A percentile compares a stretch with the other conserved stretches of the same genome.
phyloP scores from a whole-genome alignment of 495 filamentous ascomycete genomes.

The Neurospora sp. region DNA sequence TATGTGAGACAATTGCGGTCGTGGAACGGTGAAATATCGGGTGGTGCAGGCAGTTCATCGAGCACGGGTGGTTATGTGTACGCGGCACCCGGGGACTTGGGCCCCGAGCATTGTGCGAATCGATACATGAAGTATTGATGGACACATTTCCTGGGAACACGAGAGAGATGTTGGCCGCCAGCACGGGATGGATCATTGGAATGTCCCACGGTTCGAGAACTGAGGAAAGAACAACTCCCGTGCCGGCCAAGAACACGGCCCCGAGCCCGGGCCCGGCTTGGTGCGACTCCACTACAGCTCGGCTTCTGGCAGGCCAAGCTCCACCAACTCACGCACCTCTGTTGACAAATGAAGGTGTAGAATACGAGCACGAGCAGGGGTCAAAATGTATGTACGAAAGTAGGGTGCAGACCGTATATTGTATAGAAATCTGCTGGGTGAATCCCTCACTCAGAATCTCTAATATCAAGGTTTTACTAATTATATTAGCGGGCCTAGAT shows the following conservation, averaged over 20 bases:
- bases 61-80: background rate
- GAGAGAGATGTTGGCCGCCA: background rate
- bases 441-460: too few species aligned
- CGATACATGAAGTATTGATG: background rate
- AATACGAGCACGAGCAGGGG: too few species aligned
- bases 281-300: background rate
- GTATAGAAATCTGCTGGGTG: too few species aligned
- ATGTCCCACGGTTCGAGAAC: background rate
- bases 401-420: too few species aligned
- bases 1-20: background rate
- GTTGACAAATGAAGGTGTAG: background rate
- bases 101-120: background rate
- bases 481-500: too few species aligned
- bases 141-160: background rate
- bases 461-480: too few species aligned
- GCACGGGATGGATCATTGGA: background rate
- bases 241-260: background rate
- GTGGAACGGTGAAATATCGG: background rate
- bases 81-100: background rate
- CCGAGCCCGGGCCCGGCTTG: background rate
- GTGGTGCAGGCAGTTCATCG: background rate
- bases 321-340: background rate
- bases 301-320: background rate
- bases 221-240: background rate
- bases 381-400: too few species aligned